These are phyloP conservation scores for Conticribra guillardii DNA, from an alignment of 108 stramenopile species.

Conservation along the genomic window DNA sequence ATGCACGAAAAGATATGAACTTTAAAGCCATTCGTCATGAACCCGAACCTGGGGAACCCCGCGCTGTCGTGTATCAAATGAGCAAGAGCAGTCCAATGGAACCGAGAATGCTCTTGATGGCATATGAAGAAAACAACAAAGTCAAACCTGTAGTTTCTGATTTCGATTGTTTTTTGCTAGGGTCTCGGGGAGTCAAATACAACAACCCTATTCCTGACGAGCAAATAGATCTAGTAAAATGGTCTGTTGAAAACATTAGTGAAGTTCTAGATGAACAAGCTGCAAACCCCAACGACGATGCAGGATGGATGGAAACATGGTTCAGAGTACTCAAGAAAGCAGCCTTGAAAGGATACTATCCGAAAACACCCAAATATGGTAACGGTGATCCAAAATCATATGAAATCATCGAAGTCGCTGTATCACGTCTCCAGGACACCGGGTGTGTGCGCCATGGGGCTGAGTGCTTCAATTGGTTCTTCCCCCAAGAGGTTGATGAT, in stretches of 20 bases:
- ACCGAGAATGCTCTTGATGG: slow-evolving; percentile 53
- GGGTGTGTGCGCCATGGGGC: slow-evolving; percentile 72
- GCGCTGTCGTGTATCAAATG: slow-evolving; percentile 48
- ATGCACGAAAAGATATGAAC: slow-evolving; percentile 68
- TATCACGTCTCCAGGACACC: slow-evolving; percentile 33
- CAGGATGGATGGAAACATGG: slow-evolving; percentile 50
- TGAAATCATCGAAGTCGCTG: slow-evolving; percentile 57
- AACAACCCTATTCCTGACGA: slow-evolving; percentile 50
- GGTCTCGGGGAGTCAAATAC: slow-evolving; percentile 50
- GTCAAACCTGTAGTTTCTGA: slow-evolving; percentile 67
- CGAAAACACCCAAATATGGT: slow-evolving; percentile 56
- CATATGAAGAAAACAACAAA: slow-evolving; percentile 59
- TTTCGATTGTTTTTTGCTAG: slow-evolving; percentile 69
- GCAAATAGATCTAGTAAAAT: slow-evolving; percentile 55
- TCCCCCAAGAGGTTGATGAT: slow-evolving; percentile 66
- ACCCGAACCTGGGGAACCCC: slow-evolving; percentile 19
- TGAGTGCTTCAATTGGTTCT: slow-evolving; percentile 72
- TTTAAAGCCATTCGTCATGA: slow-evolving; percentile 41
- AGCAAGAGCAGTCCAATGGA: slow-evolving; percentile 44
- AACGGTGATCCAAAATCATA: slow-evolving; percentile 62
- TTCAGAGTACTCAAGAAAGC: slow-evolving; percentile 51
- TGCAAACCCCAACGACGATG: slow-evolving; percentile 27
- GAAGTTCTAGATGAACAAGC: slow-evolving; percentile 35
- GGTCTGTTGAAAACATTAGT: slow-evolving; percentile 47
- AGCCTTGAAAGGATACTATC: slow-evolving; percentile 46